A percentile compares a stretch with the other conserved stretches of the same genome.
phyloP scores from a whole-genome alignment of 2,329 filamentous ascomycete species.

The Juglanconis juglandina region DNA sequence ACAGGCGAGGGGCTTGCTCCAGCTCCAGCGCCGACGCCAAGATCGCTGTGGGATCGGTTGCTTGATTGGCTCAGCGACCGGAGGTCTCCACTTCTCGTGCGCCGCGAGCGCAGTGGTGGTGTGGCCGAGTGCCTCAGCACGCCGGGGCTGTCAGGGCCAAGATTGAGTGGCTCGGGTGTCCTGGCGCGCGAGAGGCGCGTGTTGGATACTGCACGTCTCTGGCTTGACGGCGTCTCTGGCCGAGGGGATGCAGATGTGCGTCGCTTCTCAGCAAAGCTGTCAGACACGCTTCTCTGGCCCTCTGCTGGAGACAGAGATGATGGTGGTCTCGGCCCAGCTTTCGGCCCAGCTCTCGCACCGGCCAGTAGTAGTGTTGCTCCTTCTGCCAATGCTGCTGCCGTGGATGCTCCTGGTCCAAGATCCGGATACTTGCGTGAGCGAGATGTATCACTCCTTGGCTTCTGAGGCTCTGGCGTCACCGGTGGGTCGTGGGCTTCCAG shows the following conservation, averaged over 20 bases:
- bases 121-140: conserved; percentile 49
- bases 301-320: conserved; percentile 17
- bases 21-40: conserved; percentile 18
- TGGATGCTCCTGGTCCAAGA: conserved; percentile 27
- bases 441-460: conserved; percentile 27
- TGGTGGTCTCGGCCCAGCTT: conserved; percentile 33
- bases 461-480: conserved; percentile 44
- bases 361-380: conserved; percentile 34
- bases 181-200: conserved; percentile 49
- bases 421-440: conserved; percentile 25
- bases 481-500: conserved; percentile 35
- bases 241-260: conserved; percentile 23
- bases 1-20: conserved; percentile 25
- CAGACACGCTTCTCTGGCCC: conserved; percentile 37
- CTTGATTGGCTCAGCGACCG: conserved; percentile 61
- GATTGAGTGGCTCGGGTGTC: conserved; percentile 51
- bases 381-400: conserved; percentile 3
- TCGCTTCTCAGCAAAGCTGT: conserved; percentile 25
- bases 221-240: conserved; percentile 26
- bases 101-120: conserved; percentile 67
- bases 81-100: conserved; percentile 70
- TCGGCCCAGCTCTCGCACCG: neutral
- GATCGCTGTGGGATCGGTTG: conserved; percentile 21
- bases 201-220: conserved; percentile 48
- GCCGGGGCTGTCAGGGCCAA: conserved; percentile 63